Evolutionary conservation across 371 early-diverging fungal genomes (phyloP).

Genomic region (Mucor mucedo): DNA sequence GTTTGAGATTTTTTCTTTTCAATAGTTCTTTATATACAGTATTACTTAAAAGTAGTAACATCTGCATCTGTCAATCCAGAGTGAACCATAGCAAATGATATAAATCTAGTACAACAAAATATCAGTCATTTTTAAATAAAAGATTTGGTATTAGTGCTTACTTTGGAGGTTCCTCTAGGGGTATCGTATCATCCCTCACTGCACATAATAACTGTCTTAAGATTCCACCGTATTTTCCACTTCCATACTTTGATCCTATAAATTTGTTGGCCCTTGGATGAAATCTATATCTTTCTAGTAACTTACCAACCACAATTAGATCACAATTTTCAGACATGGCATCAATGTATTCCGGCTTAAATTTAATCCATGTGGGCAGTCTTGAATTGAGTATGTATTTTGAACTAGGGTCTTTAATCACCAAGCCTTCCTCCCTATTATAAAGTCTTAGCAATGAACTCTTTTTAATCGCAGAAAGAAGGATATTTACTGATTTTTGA

Average conservation of each 20-base stretch:
- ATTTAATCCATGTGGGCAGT: constrained; percentile 70
- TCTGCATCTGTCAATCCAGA: neutral
- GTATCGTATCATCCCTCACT: constrained; percentile 60
- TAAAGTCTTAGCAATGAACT: neutral
- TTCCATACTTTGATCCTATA: constrained; percentile 61
- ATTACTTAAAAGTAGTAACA: neutral
- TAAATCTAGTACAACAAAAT: neutral
- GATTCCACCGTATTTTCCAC: constrained; percentile 64
- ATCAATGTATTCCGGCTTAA: constrained; percentile 80
- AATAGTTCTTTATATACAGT: neutral
- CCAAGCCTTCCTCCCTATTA: constrained; percentile 62
- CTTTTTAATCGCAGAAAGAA: neutral
- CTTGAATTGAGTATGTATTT: constrained; percentile 58
- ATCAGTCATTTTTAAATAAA: neutral
- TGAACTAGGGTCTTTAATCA: constrained; percentile 70
- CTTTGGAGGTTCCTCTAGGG: constrained; percentile 30
- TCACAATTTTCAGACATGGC: constrained; percentile 71
- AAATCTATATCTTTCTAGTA: constrained; percentile 8
- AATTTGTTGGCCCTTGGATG: neutral
- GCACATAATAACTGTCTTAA: constrained; percentile 74
- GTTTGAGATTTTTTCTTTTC: neutral
- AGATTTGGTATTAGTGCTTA: constrained; percentile 5
- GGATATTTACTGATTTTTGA: constrained; percentile 49
- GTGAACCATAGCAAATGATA: constrained; percentile 4
- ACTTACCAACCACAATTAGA: constrained; percentile 71